phyloP scores from a whole-genome alignment of 2,329 filamentous ascomycete species.

The Pestalotiopsis sp. region DNA sequence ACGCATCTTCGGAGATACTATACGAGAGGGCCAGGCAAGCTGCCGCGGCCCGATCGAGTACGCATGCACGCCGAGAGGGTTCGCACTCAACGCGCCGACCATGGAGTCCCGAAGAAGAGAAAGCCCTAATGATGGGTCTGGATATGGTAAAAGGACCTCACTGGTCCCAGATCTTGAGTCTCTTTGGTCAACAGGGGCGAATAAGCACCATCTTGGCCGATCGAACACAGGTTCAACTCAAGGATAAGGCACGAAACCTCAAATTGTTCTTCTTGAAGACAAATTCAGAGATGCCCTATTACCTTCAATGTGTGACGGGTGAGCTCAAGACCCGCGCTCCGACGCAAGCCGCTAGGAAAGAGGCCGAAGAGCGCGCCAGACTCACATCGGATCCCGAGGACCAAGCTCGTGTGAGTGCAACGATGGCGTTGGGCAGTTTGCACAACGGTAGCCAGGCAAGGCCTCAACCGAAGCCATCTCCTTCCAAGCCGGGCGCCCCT shows the following conservation, averaged over 20 bases:
- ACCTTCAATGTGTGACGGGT: slow-evolving; percentile 83
- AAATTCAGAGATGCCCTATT: slow-evolving; percentile 86
- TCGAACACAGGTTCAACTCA: slow-evolving; percentile 86
- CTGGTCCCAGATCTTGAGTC: slow-evolving; percentile 86
- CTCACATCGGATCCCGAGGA: slow-evolving; percentile 57
- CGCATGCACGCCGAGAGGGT: slow-evolving; percentile 56
- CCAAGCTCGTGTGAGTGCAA: slow-evolving; percentile 59
- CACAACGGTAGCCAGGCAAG: slow-evolving; percentile 40
- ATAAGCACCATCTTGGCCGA: slow-evolving; percentile 84
- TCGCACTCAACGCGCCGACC: slow-evolving; percentile 68
- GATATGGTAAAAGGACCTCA: slow-evolving; percentile 89
- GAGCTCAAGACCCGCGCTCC: slow-evolving; percentile 85
- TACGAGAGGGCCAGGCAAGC: slow-evolving; percentile 62
- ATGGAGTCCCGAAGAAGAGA: slow-evolving; percentile 88
- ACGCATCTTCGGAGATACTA: slow-evolving; percentile 52
- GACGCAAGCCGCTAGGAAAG: slow-evolving; percentile 68
- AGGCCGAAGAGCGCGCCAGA: slow-evolving; percentile 63
- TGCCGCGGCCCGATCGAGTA: slow-evolving; percentile 55
- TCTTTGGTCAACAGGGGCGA: slow-evolving; percentile 79
- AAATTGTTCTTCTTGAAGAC: slow-evolving; percentile 93
- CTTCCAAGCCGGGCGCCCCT: slow-evolving; percentile 20
- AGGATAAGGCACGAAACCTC: slow-evolving; percentile 87
- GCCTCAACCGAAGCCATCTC: slow-evolving; percentile 19
- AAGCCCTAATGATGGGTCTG: slow-evolving; percentile 83
- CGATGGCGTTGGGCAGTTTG: slow-evolving; percentile 55